Evolutionary conservation across 75 land plant species (phyloP).

Genomic region (Cunninghamia lanceolata): DNA sequence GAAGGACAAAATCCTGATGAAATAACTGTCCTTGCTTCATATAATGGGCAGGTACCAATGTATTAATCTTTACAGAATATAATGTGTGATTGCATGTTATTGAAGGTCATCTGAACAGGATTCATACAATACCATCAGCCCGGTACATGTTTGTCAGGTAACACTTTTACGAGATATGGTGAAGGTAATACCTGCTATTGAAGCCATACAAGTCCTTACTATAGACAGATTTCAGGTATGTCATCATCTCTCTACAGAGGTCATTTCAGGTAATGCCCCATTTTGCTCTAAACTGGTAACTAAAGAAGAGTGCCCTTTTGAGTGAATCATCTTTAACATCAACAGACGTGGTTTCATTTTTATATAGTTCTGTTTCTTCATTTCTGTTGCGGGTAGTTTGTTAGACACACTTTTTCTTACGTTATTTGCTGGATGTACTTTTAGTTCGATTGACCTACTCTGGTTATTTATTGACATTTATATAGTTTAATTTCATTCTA

Average conservation of each 20-base stretch:
- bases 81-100: neutral
- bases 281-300: neutral
- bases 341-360: neutral
- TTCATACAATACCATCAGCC: neutral
- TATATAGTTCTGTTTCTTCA: neutral
- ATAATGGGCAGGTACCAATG: slow-evolving; percentile 22
- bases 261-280: neutral
- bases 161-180: neutral
- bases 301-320: neutral
- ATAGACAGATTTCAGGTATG: slow-evolving; percentile 13
- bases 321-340: neutral
- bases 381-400: neutral
- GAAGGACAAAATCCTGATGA: slow-evolving; percentile 19
- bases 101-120: neutral
- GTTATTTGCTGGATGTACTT: neutral
- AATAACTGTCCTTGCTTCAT: slow-evolving; percentile 24
- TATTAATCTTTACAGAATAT: neutral
- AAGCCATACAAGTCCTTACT: neutral
- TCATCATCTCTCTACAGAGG: neutral
- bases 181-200: slow-evolving; percentile 4
- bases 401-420: neutral
- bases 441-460: neutral
- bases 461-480: neutral
- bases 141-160: neutral
- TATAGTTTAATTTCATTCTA: neutral